Base-by-base conservation (phyloP, 2,329 filamentous ascomycete species). In the Teratosphaeria zuluensis region DNA sequence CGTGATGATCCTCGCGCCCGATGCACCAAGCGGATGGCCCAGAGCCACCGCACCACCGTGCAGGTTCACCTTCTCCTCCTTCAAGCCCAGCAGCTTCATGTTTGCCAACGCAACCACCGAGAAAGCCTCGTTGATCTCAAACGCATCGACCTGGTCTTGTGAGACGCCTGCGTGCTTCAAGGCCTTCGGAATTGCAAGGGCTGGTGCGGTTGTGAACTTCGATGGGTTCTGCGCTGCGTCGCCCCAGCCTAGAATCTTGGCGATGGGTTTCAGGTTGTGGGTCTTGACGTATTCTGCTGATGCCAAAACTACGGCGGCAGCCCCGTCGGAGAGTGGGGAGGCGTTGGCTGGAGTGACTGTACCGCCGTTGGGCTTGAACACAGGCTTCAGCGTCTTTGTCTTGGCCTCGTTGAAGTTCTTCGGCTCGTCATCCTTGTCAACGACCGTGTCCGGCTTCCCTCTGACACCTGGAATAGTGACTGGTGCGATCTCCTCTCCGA, bases 101-200 rank as follows among this genome's bases (percentile, higher is more conserved):
- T 99, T 99, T 66, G 94, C 92, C 56, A 99, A 83, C 46, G 94
- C 90, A 63, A 99, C 94, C 55, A 96, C 94, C 63, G 89, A 94
- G 81, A 99, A 99, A 51, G 94, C 94, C 81, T 99, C 94, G 81
- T 99, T 99, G 81, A 99, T 96, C 81, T 99, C 94, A 75, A 94
- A 99, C 68, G 85, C 94, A 70, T 97, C 92, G 59, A 99, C 82
- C 60, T 89, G 81, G 63, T 87, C 84, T 66, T 86, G 82, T 59
- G 84, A 83, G 62, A 99, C 78, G 63, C 89, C 89, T 62, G 94
- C 94, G 77, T 99, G 92, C 82, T 92, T 91, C 71, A 99, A 84
- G 59, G 94, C 94, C 82, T 97, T 99, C 74, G 94, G 94, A 69
- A 99, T 95, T 65, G 94, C 94, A 58, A 97, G 84, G 21, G 94